Evolutionary conservation across 1,139 yeast genomes (phyloP).

Genomic region (Pneumocystis jirovecii): DNA sequence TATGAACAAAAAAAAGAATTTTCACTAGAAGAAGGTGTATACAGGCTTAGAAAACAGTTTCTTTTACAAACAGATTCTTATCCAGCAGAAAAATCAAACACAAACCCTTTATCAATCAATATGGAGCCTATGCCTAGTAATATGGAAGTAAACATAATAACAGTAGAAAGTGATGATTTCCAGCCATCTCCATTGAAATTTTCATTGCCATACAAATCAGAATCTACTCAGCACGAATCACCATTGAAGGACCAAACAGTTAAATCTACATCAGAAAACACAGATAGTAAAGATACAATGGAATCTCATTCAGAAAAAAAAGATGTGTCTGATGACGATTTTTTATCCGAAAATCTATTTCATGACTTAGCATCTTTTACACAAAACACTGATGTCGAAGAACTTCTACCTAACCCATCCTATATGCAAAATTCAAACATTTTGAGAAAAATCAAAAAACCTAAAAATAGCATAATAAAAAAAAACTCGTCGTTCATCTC

Average conservation of each 20-base stretch:
- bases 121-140: neutral
- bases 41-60: neutral
- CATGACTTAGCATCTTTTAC: neutral
- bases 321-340: neutral
- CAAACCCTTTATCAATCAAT: neutral
- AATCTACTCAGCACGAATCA: neutral
- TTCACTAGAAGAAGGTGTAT: neutral
- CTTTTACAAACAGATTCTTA: neutral
- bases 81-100: neutral
- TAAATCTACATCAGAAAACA: neutral
- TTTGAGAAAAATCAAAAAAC: conserved; percentile 18
- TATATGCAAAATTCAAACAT: neutral
- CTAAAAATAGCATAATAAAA: conserved; percentile 24
- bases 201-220: neutral
- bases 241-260: neutral
- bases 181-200: neutral
- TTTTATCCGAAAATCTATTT: neutral
- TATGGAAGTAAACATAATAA: neutral
- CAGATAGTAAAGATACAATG: neutral
- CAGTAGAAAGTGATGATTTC: neutral
- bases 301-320: neutral
- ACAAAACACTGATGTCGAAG: neutral
- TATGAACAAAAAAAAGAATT: neutral
- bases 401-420: neutral
- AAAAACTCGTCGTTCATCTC: conserved; percentile 29